Base-by-base conservation (phyloP, 768 basidiomycete genomes). In the Trametes elegans region DNA sequence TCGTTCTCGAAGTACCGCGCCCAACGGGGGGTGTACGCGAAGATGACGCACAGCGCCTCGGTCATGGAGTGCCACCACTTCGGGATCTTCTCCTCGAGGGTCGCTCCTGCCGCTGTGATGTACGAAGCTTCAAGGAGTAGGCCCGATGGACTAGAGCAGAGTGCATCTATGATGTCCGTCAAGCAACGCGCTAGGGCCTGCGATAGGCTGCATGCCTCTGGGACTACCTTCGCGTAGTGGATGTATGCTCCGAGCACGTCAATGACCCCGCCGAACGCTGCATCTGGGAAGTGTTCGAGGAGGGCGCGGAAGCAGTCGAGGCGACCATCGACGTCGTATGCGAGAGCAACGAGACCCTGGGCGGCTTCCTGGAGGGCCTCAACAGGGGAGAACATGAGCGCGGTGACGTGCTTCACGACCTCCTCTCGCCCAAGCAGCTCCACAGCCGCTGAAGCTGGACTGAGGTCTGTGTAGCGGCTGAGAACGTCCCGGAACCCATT, bases 171-270 rank as follows among this genome's bases (percentile, higher is more conserved):
- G 53, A 97, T 81, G 65, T 99, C 97, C 11, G 92, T 91, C 62
- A 98, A 79, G 70, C 94, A 96, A 3, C 88, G 85, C 16, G 97
- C 97, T 21, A 98, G 81, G 18, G 90, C 86, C 62, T 90, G 90
- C 5, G 97, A 91, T n/a, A 93, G 66, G 44, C 79, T 85, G 66
- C 91, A 93, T 0, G 94, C 95, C 66, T 98, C 97, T 0, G 90
- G 87, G 5, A 91, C 79, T 11, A 66, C 62, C 10, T 74, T 69
- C 0, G 90, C 88, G 59, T 84, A 81, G 14, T 73, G 70, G 46
- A 76, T 76, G 72, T 93, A 98, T 1, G 71, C 79, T 23, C 74
- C 70, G 9, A 98, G 77, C 63, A 85, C 87, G n/a, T 74, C 73
- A 45, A 80, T 76, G 26, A 97, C 74, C 7, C 90, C 94, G 14